Conservation (phyloP, 1,139 yeast species). For the Yamadazyma trypodendri region DNA sequence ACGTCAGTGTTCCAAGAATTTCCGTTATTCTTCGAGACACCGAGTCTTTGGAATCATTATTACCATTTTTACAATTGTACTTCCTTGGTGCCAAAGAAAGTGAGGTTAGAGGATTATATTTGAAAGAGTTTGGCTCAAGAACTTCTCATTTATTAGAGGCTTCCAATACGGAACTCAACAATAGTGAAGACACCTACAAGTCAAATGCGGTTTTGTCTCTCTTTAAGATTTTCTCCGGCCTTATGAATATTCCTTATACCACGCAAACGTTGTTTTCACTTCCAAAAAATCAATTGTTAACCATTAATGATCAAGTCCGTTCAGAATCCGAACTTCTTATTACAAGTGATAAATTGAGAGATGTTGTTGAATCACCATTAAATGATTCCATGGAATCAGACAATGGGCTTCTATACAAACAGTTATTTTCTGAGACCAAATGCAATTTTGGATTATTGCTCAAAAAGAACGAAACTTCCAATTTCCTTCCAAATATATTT, state of each 20-base stretch:
- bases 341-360: constrained; percentile 23
- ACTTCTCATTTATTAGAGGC: constrained; percentile 70
- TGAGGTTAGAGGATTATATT: constrained; percentile 54
- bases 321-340: constrained; percentile 26
- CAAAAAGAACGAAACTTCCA: constrained; percentile 1
- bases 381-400: constrained; percentile 18
- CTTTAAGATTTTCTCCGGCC: constrained; percentile 51
- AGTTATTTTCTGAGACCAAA: constrained; percentile 24
- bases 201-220: constrained; percentile 52
- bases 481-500: background rate
- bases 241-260: constrained; percentile 48
- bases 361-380: constrained; percentile 16
- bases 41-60: constrained; percentile 33
- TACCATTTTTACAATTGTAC: constrained; percentile 27
- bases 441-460: constrained; percentile 35
- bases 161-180: constrained; percentile 30
- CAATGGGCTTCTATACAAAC: constrained; percentile 22
- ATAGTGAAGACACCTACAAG: constrained; percentile 18
- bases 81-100: constrained; percentile 18
- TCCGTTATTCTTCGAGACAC: constrained; percentile 30
- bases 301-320: constrained; percentile 32
- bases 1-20: constrained; percentile 24
- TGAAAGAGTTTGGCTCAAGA: constrained; percentile 61
- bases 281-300: constrained; percentile 26
- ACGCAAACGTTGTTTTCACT: constrained; percentile 56